These are phyloP conservation scores for Climacium dendroides DNA, from an alignment of 225 moss, liverwort and hornwort species.

Conservation along the genomic window DNA sequence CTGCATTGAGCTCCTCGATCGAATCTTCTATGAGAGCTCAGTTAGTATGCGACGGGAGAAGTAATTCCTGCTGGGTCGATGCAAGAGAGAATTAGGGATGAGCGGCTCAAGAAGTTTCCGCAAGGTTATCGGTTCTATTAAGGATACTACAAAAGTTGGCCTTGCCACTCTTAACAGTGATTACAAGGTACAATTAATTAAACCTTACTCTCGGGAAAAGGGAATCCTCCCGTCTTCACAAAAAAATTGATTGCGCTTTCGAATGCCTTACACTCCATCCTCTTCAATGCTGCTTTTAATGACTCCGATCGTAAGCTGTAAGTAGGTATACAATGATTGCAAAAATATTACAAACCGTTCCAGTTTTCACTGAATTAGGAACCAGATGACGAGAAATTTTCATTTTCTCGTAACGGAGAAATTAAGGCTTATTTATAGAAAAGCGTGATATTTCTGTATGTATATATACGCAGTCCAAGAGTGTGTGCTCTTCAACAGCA, in stretches of 20 bases:
- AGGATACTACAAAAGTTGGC: constrained; percentile 45
- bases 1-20: not conserved
- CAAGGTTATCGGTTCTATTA: constrained; percentile 39
- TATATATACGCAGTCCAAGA: not conserved
- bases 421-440: not conserved
- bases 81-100: constrained; percentile 17
- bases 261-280: not conserved
- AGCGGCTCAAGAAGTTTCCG: constrained; percentile 29
- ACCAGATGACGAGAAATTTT: not conserved
- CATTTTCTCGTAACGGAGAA: not conserved
- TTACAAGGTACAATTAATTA: constrained; percentile 23
- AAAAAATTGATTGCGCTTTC: not conserved
- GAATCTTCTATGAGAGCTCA: not conserved
- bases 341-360: not conserved
- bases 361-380: not conserved
- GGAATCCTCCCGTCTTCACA: not conserved
- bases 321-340: not conserved
- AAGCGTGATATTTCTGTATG: not conserved
- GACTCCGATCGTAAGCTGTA: not conserved
- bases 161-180: constrained; percentile 41
- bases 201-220: not conserved
- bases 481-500: not conserved
- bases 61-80: not conserved
- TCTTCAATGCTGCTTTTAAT: not conserved
- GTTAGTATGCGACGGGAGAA: not conserved